Evolutionary conservation across 108 stramenopile genomes (phyloP).

Genomic region (Mediolabrus comicus): DNA sequence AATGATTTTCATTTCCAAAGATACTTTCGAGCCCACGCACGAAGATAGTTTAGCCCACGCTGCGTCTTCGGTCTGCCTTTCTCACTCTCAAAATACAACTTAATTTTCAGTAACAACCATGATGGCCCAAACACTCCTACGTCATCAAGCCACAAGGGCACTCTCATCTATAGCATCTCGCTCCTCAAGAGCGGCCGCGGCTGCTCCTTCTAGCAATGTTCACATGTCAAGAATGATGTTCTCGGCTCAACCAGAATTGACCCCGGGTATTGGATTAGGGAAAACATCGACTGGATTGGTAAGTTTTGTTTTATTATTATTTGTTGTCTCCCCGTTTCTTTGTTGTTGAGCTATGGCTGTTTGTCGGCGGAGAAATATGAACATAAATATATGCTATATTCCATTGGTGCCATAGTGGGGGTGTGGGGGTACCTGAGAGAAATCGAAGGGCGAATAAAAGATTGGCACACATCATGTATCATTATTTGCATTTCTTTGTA

Average conservation of each 20-base stretch:
- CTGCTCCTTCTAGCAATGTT: neutral
- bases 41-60: no score
- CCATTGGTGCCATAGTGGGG: no score
- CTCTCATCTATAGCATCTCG: constrained; percentile 2
- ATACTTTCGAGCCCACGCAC: no score
- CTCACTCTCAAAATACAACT: no score
- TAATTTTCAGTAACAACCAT: no score
- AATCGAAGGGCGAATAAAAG: neutral
- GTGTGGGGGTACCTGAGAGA: no score
- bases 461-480: neutral
- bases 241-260: constrained; percentile 29
- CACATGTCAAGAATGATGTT: constrained; percentile 4
- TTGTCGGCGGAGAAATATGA: no score
- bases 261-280: constrained; percentile 78
- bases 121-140: constrained; percentile 34
- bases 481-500: neutral
- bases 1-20: no score
- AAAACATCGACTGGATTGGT: constrained; percentile 92
- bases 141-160: constrained; percentile 9
- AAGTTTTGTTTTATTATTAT: constrained; percentile 24
- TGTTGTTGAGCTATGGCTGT: no score
- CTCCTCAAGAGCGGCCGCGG: neutral
- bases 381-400: no score
- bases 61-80: no score
- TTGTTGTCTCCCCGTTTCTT: no score